Conservation (phyloP, 306 rosid species). For the Biancaea sappan region DNA sequence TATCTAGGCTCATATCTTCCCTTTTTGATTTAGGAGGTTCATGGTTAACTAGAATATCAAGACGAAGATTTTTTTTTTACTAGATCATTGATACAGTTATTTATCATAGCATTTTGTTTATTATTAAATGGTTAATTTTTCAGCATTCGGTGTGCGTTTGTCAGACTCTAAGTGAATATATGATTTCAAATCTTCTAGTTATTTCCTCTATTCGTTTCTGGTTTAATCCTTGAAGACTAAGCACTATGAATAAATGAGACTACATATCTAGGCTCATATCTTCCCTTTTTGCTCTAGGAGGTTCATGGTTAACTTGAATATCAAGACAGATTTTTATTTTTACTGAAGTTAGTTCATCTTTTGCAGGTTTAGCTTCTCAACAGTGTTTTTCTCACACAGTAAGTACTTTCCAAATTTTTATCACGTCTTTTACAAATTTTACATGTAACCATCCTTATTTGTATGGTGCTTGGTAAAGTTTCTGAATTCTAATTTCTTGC, state of each 20-base stretch:
- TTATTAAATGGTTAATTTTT: constrained; percentile 8
- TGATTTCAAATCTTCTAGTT: too few species aligned
- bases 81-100: not conserved
- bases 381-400: constrained; percentile 96
- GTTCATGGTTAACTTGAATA: too few species aligned
- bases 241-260: not conserved
- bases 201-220: not conserved
- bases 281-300: too few species aligned
- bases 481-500: constrained; percentile 39
- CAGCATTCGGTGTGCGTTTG: too few species aligned
- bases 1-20: too few species aligned
- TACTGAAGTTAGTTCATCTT: constrained; percentile 11
- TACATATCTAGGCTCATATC: too few species aligned
- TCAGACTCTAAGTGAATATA: not conserved
- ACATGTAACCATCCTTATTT: constrained; percentile 14
- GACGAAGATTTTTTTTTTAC: too few species aligned
- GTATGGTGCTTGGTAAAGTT: constrained; percentile 1
- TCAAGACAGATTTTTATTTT: too few species aligned
- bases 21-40: too few species aligned
- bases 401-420: too few species aligned
- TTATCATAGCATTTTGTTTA: not conserved
- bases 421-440: not conserved
- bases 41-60: too few species aligned
- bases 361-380: constrained; percentile 95
- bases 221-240: not conserved